These are phyloP conservation scores for Jacaranda copaia DNA, from an alignment of 257 asterid species.

Conservation along the genomic window DNA sequence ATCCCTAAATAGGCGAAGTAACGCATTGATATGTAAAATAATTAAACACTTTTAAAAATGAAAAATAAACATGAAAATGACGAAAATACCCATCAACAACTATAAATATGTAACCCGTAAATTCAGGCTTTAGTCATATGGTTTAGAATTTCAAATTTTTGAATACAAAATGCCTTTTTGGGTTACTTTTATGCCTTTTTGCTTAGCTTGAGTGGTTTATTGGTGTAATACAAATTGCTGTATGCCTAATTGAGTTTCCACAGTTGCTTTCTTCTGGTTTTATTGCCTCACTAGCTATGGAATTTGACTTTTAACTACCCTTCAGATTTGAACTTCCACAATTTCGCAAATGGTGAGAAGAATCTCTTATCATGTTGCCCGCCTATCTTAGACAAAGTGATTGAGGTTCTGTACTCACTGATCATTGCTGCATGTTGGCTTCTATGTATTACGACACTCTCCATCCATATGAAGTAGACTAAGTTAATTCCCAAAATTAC, in stretches of 20 bases:
- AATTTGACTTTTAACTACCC: neutral
- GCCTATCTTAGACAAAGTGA: neutral
- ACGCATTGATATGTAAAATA: too few relatives aligned
- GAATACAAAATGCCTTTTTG: neutral
- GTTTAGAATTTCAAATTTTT: too few relatives aligned
- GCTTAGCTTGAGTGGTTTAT: neutral
- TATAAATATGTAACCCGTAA: too few relatives aligned
- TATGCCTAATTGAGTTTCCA: neutral
- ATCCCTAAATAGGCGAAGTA: too few relatives aligned
- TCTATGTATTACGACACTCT: neutral
- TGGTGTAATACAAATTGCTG: neutral
- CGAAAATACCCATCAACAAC: too few relatives aligned
- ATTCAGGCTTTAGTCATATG: too few relatives aligned
- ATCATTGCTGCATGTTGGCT: neutral
- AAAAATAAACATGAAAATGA: too few relatives aligned
- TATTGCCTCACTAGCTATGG: neutral
- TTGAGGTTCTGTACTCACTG: neutral
- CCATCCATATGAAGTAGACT: neutral
- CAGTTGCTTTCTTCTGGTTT: neutral
- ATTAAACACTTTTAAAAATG: too few relatives aligned
- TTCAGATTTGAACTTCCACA: conserved; percentile 26
- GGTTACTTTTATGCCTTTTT: neutral
- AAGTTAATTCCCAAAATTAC: too few relatives aligned
- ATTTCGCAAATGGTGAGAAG: conserved; percentile 16
- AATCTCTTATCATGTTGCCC: conserved; percentile 23